Conservation (phyloP, 176 grass and related monocot species). For the Carex parvula region DNA sequence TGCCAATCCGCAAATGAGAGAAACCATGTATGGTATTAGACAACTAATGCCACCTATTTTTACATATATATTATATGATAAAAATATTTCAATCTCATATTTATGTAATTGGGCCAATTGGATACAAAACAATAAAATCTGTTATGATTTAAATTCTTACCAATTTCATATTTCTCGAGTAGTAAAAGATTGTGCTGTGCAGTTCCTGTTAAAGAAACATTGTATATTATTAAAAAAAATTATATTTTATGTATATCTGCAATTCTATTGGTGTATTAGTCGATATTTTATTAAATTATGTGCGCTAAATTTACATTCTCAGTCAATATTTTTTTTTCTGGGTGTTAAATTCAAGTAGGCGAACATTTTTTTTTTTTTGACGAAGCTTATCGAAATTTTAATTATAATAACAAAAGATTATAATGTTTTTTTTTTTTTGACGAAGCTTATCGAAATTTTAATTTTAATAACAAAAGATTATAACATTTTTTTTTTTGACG, state of each 20-base stretch:
- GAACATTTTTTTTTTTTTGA: neutral
- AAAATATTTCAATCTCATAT: neutral
- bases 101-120: neutral
- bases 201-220: no score
- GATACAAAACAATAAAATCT: neutral
- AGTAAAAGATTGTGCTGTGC: neutral
- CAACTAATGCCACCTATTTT: slow-evolving; percentile 1
- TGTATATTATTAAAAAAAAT: no score
- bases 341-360: neutral
- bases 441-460: neutral
- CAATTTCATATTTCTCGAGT: no score
- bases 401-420: neutral
- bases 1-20: neutral
- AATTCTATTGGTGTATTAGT: neutral
- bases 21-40: neutral
- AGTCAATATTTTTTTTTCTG: no score
- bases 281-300: neutral
- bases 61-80: neutral
- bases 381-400: neutral
- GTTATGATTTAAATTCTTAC: neutral
- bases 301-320: neutral
- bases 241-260: neutral
- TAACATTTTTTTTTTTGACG: neutral
- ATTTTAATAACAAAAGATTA: neutral
- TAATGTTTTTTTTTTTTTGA: neutral